Percentiles rank a stretch among this genome's conserved stretches.
Conservation (phyloP, 2,329 filamentous ascomycete genomes). For the Diaporthe australafricana region DNA sequence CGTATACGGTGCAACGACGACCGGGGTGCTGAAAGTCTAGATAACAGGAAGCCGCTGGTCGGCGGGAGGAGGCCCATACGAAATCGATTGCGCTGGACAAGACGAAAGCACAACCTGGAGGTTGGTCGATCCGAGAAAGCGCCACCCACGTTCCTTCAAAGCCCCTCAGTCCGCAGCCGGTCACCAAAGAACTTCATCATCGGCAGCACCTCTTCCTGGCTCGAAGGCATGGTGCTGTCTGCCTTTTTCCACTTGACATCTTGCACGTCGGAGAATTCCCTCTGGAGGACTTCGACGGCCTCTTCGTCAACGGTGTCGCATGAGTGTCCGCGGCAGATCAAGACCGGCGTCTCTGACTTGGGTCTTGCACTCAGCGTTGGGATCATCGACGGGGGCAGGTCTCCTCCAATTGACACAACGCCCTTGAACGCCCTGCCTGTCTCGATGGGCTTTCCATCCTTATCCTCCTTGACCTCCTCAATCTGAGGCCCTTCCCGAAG, state of each 20-base stretch:
- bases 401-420: constrained; percentile 61
- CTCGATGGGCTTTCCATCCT: constrained; percentile 22
- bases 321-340: constrained; percentile 68
- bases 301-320: constrained; percentile 65
- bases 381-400: constrained; percentile 67
- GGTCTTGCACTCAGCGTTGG: constrained; percentile 55
- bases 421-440: constrained; percentile 54
- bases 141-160: constrained; percentile 22
- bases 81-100: not conserved
- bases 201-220: constrained; percentile 86
- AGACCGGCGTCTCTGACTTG: constrained; percentile 72
- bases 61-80: not conserved
- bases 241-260: constrained; percentile 76
- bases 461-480: constrained; percentile 38
- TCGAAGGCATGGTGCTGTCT: constrained; percentile 86
- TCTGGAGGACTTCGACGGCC: constrained; percentile 72
- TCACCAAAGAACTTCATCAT: constrained; percentile 87
- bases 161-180: constrained; percentile 58
- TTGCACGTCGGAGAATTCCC: constrained; percentile 74
- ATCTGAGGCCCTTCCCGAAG: constrained; percentile 47
- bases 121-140: not conserved
- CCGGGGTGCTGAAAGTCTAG: not conserved
- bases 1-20: not conserved
- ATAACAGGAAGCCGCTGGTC: constrained; percentile 5
- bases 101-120: not conserved